Evolutionary conservation across 2,329 filamentous ascomycete species (phyloP), one percentile per base, ranked within the genome.

Genomic region (Aspergillus cejpii): DNA sequence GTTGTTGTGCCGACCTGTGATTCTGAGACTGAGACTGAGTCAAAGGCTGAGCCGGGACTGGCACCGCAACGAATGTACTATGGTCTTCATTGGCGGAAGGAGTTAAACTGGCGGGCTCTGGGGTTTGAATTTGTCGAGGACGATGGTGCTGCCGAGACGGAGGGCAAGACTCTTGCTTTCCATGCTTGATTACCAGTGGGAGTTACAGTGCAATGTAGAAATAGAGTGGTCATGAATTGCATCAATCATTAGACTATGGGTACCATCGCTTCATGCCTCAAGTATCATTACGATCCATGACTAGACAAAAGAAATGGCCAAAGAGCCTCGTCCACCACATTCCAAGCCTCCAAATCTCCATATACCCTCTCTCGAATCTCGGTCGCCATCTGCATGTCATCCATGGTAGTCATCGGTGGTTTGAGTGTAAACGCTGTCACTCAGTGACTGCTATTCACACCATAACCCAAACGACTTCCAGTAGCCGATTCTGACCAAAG

Each of bases 11-110:
- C 56, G 3, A 44, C 45, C 5, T 23, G 49, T 14, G 50, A 45
- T 26, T 19, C 41, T 20, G 24, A 44, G 11, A n/a, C n/a, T 15
- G 48, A 49, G 40, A 39, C 41, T 7, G 44, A 53, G 57, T 33
- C 62, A 73, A 48, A 74, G 15, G 37, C 26, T 3, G 19, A 40
- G 7, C 14, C 29, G 8, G 33, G 28, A 4, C 2, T 11, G 3
- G 42, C 43, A 52, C 3, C 49, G 1, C 5, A 19, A 20, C 17
- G 59, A 11, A 39, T 39, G 4, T 67, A 66, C 42, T 81, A 83
- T 54, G 80, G 80, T 14, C 65, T 84, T 29, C 81, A 81, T 64
- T 83, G 80, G 80, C 73, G 79, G 40, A 76, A 77, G 45, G 74
- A 76, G 55, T 53, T 75, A 46, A 75, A 75, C 49, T 75, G 73